phyloP scores from a whole-genome alignment of 345 rosid genomes.

The Gossypium stocksii region DNA sequence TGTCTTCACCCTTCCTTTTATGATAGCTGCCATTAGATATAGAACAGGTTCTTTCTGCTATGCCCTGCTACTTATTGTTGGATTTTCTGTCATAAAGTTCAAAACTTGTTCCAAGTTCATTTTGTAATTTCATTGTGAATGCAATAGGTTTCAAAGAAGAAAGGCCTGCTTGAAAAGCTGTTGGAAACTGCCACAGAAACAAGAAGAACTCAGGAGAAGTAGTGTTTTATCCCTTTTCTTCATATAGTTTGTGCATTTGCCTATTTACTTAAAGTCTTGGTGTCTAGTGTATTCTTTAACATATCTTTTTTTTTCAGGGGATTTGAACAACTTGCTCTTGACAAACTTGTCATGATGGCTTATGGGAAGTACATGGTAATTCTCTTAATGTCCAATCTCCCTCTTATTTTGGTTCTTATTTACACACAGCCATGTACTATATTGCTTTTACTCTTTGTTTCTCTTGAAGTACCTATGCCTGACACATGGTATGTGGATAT shows the following conservation, averaged over 20 bases:
- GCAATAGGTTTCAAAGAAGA: conserved; percentile 67
- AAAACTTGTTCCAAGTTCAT: conserved; percentile 7
- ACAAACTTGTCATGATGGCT: conserved; percentile 77
- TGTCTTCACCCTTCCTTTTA: background rate
- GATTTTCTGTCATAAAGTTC: conserved; percentile 12
- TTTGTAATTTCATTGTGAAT: conserved; percentile 18
- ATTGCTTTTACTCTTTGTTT: too few relatives aligned
- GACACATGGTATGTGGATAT: too few relatives aligned
- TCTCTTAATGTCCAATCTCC: background rate
- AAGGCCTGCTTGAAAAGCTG: conserved; percentile 50
- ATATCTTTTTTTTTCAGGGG: conserved; percentile 42
- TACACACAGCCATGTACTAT: background rate
- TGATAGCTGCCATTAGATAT: background rate
- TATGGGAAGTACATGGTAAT: conserved; percentile 81
- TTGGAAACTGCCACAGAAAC: conserved; percentile 55
- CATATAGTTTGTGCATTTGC: conserved; percentile 9
- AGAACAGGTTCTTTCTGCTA: background rate
- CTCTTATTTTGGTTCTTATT: background rate
- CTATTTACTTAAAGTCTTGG: conserved; percentile 18
- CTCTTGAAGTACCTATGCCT: too few relatives aligned
- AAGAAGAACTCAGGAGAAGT: conserved; percentile 75
- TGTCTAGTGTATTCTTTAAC: conserved; percentile 9
- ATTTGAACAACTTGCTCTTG: conserved; percentile 61
- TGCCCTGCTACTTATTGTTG: conserved; percentile 2
- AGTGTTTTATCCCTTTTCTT: conserved; percentile 26